phyloP scores from a whole-genome alignment of 371 early-diverging fungal species.

The Lichtheimia corymbifera region DNA sequence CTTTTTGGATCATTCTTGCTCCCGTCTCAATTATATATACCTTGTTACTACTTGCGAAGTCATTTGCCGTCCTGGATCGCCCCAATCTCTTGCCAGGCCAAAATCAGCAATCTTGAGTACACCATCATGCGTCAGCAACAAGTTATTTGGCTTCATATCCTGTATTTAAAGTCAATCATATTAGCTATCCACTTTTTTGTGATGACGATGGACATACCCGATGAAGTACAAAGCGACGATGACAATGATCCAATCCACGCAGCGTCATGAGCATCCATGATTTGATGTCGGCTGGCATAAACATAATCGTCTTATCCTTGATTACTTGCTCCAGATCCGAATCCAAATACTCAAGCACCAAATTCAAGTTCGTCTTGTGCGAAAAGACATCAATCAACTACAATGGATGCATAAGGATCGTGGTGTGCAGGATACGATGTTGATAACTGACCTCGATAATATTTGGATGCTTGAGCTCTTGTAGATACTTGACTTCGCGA shows the following conservation, averaged over 20 bases:
- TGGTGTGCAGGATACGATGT: not conserved
- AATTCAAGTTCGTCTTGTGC: constrained; percentile 89
- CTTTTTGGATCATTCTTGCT: not conserved
- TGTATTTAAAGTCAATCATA: constrained; percentile 15
- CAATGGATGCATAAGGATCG: not conserved
- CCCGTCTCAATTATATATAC: constrained; percentile 29
- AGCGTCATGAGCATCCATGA: constrained; percentile 98
- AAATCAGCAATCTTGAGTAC: constrained; percentile 99
- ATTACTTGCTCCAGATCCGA: constrained; percentile 98
- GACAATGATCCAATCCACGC: constrained; percentile 93
- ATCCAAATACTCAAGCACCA: constrained; percentile 96
- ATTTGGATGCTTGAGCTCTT: constrained; percentile 92
- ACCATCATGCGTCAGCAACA: constrained; percentile 90
- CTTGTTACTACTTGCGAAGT: constrained; percentile 94
- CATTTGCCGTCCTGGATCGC: constrained; percentile 80
- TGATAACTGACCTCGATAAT: constrained; percentile 71
- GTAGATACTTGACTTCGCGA: constrained; percentile 96
- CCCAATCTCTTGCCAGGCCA: constrained; percentile 96
- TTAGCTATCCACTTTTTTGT: too few relatives aligned
- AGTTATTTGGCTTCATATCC: constrained; percentile 99
- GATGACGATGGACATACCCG: constrained; percentile 54
- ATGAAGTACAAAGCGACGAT: constrained; percentile 93
- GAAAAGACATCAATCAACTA: constrained; percentile 94
- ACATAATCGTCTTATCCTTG: constrained; percentile 90
- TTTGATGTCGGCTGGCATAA: constrained; percentile 98